A percentile compares a stretch with the other conserved stretches of the same genome.
Evolutionary conservation across 108 stramenopile species (phyloP).

Genomic region (Fragilaria radians): DNA sequence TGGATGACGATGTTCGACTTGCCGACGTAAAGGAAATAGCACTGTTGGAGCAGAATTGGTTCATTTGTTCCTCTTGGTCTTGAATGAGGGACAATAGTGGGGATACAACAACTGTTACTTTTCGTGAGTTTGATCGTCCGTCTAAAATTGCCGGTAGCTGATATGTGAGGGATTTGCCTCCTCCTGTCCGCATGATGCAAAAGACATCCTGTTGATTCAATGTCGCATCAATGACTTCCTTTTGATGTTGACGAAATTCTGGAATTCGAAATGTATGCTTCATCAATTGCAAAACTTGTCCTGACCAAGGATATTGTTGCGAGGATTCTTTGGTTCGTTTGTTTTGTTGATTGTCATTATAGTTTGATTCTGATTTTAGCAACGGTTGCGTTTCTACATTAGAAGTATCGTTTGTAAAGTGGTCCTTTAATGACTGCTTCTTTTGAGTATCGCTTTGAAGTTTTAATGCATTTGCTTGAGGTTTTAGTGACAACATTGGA

Average conservation of each 20-base stretch:
- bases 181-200: conserved; percentile 91
- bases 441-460: neutral
- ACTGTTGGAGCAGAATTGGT: conserved; percentile 35
- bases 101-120: conserved; percentile 78
- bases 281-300: conserved; percentile 30
- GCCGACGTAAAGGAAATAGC: conserved; percentile 64
- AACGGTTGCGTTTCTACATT: neutral
- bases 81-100: conserved; percentile 91
- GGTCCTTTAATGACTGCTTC: neutral
- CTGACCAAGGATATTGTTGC: conserved; percentile 26
- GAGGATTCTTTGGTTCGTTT: neutral
- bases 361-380: neutral
- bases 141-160: conserved; percentile 82
- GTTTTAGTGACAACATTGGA: neutral
- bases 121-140: conserved; percentile 16
- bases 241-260: conserved; percentile 81
- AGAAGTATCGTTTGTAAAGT: neutral
- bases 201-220: conserved; percentile 75
- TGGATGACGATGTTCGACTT: too few species aligned
- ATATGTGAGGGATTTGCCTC: conserved; percentile 90
- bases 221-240: conserved; percentile 81
- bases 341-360: neutral
- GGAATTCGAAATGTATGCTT: conserved; percentile 53
- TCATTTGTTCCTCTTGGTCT: conserved; percentile 94
- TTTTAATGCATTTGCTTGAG: neutral